phyloP scores from a whole-genome alignment of 2,329 filamentous ascomycete species.

The Xylaria sp. region DNA sequence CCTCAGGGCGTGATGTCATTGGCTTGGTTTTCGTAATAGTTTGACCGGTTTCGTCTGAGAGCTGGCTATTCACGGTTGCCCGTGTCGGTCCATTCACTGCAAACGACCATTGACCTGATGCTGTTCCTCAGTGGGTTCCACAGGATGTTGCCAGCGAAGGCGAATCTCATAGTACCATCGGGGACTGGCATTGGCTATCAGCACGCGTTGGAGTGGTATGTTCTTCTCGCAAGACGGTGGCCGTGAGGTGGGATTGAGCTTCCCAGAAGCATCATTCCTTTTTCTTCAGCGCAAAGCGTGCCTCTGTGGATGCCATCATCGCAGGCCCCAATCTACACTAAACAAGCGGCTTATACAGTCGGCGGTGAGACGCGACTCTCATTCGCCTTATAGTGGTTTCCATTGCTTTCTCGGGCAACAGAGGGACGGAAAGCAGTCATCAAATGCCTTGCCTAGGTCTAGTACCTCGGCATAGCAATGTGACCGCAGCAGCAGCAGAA shows the following conservation, averaged over 20 bases:
- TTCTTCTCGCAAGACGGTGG: not conserved
- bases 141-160: not conserved
- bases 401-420: not conserved
- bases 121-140: constrained; percentile 1
- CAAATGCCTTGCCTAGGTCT: not conserved
- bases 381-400: not conserved
- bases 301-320: not conserved
- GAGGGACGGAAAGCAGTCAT: not conserved
- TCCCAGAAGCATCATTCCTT: not conserved
- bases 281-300: not conserved
- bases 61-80: constrained; percentile 1
- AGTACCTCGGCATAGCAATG: not conserved
- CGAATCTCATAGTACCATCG: not conserved
- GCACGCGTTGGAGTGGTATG: not conserved
- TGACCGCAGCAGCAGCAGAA: not conserved
- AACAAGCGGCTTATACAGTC: not conserved
- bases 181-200: not conserved
- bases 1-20: not conserved
- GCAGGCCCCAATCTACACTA: constrained; percentile 3
- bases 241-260: not conserved
- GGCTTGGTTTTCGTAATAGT: not conserved
- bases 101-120: constrained; percentile 1
- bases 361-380: constrained; percentile 1
- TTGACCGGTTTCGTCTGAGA: not conserved
- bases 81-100: not conserved